Base-by-base conservation (phyloP, 257 asterid genomes). In the Dorcoceras hygrometricum region DNA sequence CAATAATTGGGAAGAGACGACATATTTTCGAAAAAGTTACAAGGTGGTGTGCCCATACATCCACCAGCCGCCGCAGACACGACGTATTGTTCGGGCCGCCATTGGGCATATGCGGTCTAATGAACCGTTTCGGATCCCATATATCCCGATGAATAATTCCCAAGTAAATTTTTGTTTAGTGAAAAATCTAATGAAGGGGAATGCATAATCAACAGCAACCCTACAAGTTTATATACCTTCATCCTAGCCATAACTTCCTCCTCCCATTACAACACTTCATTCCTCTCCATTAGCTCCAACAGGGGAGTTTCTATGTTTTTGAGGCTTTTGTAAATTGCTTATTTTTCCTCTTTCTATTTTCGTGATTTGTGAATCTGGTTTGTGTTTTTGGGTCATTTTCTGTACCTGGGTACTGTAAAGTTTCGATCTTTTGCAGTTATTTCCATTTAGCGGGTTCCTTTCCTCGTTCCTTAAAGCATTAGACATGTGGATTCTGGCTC, bases 151-250 rank as follows among this genome's bases (percentile, higher is more conserved):
- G 27, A 60, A 54, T 24, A 34, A 62, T 62, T 48, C 48, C 62
- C 19, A 29, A 57, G 16, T 14, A 27, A 36, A n/a, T 53, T 6
- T 25, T 8, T 8, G 5, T 22, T 57, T 20, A 10, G 23, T 7
- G 16, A 28, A 64, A 50, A 22, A 7, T 9, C 18, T 26, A 23
- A 7, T 27, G 43, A 62, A 68, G 12, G 28, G 46, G 3, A 2
- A 70, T 76, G 82, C 75, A 65, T 76, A 60, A 62, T 58, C 65
- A 70, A 73, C 79, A 51, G 69, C 80, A 71, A 70, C 91, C 86
- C 80, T 73, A 80, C 87, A 63, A 61, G 76, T 74, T 63, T 59
- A 55, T 53, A 67, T 16, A 14, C 4, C 23, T n/a, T 62, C 48
- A 77, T 74, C 76, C 67, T 80, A 73, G 8, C 54, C 54, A 46